Conservation (phyloP, 2,329 filamentous ascomycete genomes). For the Botrytis fragariae region DNA sequence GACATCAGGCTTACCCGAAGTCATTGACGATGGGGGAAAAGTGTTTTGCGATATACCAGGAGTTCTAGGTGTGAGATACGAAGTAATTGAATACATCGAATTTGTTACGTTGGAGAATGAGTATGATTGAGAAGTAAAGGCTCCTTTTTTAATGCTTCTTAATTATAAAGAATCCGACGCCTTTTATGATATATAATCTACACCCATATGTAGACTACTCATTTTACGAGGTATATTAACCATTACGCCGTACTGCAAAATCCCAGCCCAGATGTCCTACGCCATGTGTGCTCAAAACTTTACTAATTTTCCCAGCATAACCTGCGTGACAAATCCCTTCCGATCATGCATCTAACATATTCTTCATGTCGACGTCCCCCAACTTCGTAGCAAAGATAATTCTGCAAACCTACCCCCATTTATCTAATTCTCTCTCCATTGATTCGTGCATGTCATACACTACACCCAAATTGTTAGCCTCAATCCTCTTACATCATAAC, state of each 20-base stretch:
- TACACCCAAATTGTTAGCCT: conserved; percentile 32
- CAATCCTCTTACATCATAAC: conserved; percentile 5
- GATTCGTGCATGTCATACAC: conserved; percentile 65
- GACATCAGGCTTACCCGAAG: background rate
- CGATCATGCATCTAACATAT: background rate
- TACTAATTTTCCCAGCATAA: background rate
- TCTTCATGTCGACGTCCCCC: background rate
- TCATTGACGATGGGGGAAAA: background rate
- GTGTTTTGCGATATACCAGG: conserved; percentile 24
- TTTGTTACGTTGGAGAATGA: background rate
- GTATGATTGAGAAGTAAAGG: background rate
- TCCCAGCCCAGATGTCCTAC: background rate
- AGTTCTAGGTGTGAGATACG: conserved; percentile 21
- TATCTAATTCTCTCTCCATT: conserved; percentile 63
- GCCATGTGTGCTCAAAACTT: background rate
- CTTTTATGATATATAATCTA: conserved; percentile 3
- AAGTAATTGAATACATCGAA: background rate
- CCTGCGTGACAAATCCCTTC: background rate
- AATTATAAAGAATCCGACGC: background rate
- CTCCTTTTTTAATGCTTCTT: background rate
- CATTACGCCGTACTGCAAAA: background rate
- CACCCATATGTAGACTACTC: conserved; percentile 15
- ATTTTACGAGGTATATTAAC: conserved; percentile 9
- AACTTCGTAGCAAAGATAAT: background rate
- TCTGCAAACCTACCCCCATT: background rate